phyloP scores from a whole-genome alignment of 2,329 filamentous ascomycete species.

The Penicillium sp. region DNA sequence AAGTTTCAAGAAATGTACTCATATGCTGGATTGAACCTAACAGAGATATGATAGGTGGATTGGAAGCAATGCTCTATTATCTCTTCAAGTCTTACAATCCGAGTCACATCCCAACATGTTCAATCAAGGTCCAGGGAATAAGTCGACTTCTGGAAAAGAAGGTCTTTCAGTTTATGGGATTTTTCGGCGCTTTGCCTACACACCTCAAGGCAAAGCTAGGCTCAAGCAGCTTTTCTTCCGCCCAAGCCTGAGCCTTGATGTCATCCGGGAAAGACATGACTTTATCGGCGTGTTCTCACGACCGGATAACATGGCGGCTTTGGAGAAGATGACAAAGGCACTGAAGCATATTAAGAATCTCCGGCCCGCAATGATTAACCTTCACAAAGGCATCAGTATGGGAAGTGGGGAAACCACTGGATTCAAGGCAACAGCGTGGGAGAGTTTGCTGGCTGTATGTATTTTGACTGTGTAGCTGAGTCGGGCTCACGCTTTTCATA shows the following conservation, averaged over 20 bases:
- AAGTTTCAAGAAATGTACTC: constrained; percentile 35
- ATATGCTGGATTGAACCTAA: background rate
- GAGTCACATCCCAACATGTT: constrained; percentile 82
- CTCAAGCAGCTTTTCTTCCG: constrained; percentile 81
- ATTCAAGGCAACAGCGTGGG: constrained; percentile 70
- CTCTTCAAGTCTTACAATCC: constrained; percentile 80
- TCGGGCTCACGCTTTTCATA: constrained; percentile 30
- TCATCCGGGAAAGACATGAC: constrained; percentile 71
- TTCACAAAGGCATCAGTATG: constrained; percentile 74
- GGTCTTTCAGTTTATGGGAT: constrained; percentile 81
- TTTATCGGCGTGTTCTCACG: constrained; percentile 67
- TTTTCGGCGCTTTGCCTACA: constrained; percentile 72
- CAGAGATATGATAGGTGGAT: constrained; percentile 64
- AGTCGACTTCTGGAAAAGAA: constrained; percentile 69
- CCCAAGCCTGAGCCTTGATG: constrained; percentile 66
- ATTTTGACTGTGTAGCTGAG: background rate
- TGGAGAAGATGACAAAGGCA: constrained; percentile 59
- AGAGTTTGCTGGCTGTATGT: constrained; percentile 59
- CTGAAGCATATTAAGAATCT: constrained; percentile 77
- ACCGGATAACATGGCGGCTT: constrained; percentile 62
- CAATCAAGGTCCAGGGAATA: constrained; percentile 66
- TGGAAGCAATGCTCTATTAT: constrained; percentile 74
- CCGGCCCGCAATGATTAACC: constrained; percentile 63
- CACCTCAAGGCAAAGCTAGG: constrained; percentile 72
- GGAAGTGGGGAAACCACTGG: constrained; percentile 53